Conservation (phyloP, 257 asterid species). For the Solanum acaule region DNA sequence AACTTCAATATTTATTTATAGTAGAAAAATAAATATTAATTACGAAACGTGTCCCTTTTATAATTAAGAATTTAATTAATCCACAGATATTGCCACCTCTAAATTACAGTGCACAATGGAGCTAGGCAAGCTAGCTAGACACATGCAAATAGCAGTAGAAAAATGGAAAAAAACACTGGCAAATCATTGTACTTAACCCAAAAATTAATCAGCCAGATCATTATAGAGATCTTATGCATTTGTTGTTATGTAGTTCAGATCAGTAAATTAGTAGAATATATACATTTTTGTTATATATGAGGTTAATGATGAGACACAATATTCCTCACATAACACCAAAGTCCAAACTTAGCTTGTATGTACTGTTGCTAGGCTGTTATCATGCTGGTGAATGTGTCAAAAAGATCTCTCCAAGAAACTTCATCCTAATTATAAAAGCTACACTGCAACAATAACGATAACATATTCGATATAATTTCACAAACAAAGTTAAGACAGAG, state of each 20-base stretch:
- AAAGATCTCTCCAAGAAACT: neutral
- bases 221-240: neutral
- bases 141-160: neutral
- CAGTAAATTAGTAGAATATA: neutral
- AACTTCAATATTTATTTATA: neutral
- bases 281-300: neutral
- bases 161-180: neutral
- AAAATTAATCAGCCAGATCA: neutral
- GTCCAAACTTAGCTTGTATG: neutral
- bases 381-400: neutral
- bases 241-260: neutral
- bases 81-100: neutral
- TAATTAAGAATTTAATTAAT: no score
- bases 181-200: neutral
- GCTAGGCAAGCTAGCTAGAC: neutral
- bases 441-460: neutral
- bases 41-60: neutral
- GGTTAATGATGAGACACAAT: neutral
- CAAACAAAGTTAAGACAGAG: neutral
- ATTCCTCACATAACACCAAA: neutral
- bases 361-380: slow-evolving; percentile 8
- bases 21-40: neutral
- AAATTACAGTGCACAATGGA: neutral
- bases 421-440: neutral
- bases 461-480: neutral